Evolutionary conservation across 768 basidiomycete genomes (phyloP).

Genomic region (Lentinula sp.): DNA sequence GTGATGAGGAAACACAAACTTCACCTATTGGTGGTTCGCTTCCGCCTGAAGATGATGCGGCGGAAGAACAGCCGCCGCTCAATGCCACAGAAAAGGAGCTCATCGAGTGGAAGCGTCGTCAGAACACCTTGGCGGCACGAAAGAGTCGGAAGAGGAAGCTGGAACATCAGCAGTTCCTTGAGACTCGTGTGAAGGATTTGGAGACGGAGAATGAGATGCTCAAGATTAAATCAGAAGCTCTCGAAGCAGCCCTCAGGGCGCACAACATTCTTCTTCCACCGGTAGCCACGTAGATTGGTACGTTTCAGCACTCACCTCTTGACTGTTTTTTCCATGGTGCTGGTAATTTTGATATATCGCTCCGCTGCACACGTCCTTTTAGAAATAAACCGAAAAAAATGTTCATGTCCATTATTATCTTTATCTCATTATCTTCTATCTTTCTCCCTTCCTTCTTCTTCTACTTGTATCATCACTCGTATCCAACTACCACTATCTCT

Average conservation of each 20-base stretch:
- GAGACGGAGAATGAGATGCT: constrained; percentile 43
- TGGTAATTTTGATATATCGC: neutral
- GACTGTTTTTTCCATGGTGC: neutral
- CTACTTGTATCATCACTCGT: neutral
- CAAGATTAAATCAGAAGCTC: constrained; percentile 32
- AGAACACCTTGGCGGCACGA: constrained; percentile 69
- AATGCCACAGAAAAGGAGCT: constrained; percentile 37
- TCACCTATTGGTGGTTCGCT: neutral
- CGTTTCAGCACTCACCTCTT: neutral
- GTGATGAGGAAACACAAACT: constrained; percentile 23
- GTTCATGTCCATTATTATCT: neutral
- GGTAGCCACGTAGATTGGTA: neutral
- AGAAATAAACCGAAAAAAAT: neutral
- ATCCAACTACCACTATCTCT: neutral
- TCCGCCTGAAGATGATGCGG: neutral
- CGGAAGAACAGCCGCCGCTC: constrained; percentile 13
- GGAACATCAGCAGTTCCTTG: constrained; percentile 52
- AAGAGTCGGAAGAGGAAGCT: constrained; percentile 61
- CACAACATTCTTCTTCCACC: neutral
- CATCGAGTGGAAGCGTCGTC: constrained; percentile 60
- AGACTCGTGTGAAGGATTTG: constrained; percentile 36
- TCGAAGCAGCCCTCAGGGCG: constrained; percentile 14
- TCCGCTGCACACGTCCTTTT: too few relatives aligned
- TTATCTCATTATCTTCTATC: neutral
- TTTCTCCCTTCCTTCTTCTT: neutral